phyloP scores from a whole-genome alignment of 768 basidiomycete genomes.

The Favolaschia claudopus region DNA sequence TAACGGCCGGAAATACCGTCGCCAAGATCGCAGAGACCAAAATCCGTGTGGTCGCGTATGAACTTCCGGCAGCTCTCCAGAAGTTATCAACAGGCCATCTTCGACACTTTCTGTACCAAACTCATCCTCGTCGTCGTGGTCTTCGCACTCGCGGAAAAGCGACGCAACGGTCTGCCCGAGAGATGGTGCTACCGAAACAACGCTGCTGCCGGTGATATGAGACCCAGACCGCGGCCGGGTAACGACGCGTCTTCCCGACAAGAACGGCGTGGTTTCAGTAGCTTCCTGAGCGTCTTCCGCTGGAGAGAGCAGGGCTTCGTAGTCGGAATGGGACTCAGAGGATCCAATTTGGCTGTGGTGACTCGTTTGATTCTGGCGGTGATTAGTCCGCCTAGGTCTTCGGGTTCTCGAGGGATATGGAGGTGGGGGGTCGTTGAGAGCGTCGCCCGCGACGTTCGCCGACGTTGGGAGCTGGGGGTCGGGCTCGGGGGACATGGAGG shows the following conservation, averaged over 20 bases:
- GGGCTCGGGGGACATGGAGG: too few species aligned
- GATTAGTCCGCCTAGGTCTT: conserved; percentile 35
- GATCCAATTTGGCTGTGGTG: conserved; percentile 40
- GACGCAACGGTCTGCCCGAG: conserved; percentile 75
- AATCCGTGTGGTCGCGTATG: conserved; percentile 26
- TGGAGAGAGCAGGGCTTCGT: conserved; percentile 37
- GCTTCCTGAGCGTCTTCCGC: conserved; percentile 41
- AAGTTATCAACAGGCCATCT: conserved; percentile 20
- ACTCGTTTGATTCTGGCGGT: conserved; percentile 38
- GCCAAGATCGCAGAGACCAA: conserved; percentile 50
- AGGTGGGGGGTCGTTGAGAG: conserved; percentile 68
- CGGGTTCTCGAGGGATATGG: conserved; percentile 65
- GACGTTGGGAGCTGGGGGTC: too few species aligned
- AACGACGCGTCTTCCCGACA: conserved; percentile 37
- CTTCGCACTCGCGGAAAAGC: conserved; percentile 65
- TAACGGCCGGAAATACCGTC: conserved; percentile 72
- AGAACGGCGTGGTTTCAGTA: conserved; percentile 59
- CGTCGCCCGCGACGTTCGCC: too few species aligned
- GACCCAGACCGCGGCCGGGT: conserved; percentile 64
- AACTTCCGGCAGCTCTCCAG: conserved; percentile 20
- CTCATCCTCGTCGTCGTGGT: conserved; percentile 37
- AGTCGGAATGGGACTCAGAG: conserved; percentile 43
- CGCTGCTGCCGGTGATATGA: conserved; percentile 59
- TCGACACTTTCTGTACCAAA: conserved; percentile 20
- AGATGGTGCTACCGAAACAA: conserved; percentile 63